Conservation (phyloP, 257 asterid genomes). For the Solanum stenotomum region DNA sequence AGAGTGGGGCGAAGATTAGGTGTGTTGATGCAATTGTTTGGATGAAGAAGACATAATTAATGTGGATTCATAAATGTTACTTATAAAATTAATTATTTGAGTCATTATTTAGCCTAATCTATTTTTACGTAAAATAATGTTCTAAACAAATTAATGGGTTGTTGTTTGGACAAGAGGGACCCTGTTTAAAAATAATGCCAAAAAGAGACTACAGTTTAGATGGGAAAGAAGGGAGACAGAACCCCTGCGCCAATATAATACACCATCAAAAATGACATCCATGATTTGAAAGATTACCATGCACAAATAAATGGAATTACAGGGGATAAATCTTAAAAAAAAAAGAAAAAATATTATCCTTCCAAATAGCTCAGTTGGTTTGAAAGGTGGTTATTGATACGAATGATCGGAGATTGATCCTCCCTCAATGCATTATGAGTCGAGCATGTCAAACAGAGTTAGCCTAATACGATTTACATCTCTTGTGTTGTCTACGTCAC, state of each 20-base stretch:
- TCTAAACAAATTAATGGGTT: background rate
- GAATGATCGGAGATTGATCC: no score
- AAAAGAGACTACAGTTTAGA: background rate
- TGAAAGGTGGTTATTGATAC: no score
- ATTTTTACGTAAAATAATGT: background rate
- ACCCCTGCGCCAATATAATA: background rate
- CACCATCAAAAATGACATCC: background rate
- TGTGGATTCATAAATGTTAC: background rate
- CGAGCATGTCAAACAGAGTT: no score
- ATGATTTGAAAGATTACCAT: background rate
- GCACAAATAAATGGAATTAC: background rate
- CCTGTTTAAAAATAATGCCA: background rate
- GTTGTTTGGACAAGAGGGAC: background rate
- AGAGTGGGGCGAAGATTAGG: background rate
- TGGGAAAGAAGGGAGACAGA: background rate
- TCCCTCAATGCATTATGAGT: no score
- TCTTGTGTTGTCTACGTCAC: no score
- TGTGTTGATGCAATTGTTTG: background rate
- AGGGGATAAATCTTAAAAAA: background rate
- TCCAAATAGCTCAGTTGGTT: background rate
- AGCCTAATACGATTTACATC: no score
- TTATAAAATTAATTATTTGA: background rate
- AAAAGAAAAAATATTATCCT: no score
- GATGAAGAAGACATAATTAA: background rate
- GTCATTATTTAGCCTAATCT: background rate